Percentiles rank a stretch among this genome's conserved stretches.
Conservation (phyloP, 78 protist genomes). For the Creolimax fragrantissima region DNA sequence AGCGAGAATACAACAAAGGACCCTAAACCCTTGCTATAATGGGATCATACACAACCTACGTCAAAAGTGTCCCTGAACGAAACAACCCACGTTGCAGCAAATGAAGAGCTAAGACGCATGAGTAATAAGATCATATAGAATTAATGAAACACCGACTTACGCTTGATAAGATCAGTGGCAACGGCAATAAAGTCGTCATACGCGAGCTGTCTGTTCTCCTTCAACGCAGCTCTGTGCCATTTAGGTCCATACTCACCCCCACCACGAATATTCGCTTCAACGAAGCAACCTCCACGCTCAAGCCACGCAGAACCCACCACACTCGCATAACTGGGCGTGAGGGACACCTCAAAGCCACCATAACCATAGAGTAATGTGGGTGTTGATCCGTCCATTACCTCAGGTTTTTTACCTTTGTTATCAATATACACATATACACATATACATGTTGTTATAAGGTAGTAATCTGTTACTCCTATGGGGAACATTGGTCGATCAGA, state of each 20-base stretch:
- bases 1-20: too few species aligned
- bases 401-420: neutral
- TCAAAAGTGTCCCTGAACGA: too few species aligned
- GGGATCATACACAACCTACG: too few species aligned
- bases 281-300: conserved; percentile 54
- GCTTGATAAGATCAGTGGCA: neutral
- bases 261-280: conserved; percentile 86
- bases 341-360: conserved; percentile 83
- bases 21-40: too few species aligned
- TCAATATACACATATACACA: neutral
- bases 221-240: conserved; percentile 81
- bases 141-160: neutral
- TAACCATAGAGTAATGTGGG: conserved; percentile 66
- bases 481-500: too few species aligned
- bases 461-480: too few species aligned
- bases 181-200: conserved; percentile 72
- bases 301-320: neutral
- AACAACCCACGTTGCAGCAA: too few species aligned
- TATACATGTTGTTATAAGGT: too few species aligned
- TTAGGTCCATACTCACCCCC: conserved; percentile 88
- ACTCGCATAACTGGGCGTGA: conserved; percentile 36
- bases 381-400: conserved; percentile 20
- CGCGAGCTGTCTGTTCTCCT: conserved; percentile 49
- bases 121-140: too few species aligned
- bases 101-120: too few species aligned